Conservation (phyloP, 2,329 filamentous ascomycete species). For the Apiospora hydei region DNA sequence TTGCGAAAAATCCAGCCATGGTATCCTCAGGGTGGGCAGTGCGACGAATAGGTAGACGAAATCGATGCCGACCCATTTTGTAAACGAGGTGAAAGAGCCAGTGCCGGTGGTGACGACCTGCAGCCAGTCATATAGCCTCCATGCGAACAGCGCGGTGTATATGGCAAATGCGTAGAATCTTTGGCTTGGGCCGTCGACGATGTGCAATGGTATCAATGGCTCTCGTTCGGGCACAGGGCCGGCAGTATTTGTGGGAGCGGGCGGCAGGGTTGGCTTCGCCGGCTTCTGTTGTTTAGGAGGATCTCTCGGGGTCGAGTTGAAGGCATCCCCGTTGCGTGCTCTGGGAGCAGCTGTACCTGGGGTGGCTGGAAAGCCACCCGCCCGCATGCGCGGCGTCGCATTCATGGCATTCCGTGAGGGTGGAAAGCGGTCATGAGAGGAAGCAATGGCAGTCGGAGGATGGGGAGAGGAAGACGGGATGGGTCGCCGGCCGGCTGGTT, state of each 20-base stretch:
- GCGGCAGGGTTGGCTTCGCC: constrained; percentile 47
- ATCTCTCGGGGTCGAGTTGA: constrained; percentile 34
- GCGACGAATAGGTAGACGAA: constrained; percentile 81
- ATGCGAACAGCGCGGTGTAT: constrained; percentile 78
- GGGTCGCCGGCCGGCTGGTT: neutral
- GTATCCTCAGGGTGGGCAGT: constrained; percentile 86
- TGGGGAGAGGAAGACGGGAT: neutral
- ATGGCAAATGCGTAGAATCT: constrained; percentile 85
- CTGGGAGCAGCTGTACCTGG: constrained; percentile 60
- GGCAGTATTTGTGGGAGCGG: constrained; percentile 53
- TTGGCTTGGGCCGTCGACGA: constrained; percentile 91
- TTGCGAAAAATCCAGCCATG: constrained; percentile 93
- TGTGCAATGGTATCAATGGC: constrained; percentile 80
- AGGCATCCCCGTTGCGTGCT: constrained; percentile 40
- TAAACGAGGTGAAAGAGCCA: constrained; percentile 86
- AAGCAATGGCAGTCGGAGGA: constrained; percentile 8
- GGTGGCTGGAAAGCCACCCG: constrained; percentile 81
- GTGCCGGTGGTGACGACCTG: constrained; percentile 80
- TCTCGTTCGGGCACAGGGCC: constrained; percentile 40
- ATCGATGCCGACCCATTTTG: constrained; percentile 94
- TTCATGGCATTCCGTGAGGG: constrained; percentile 74
- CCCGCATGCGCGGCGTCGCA: constrained; percentile 81
- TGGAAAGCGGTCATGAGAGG: constrained; percentile 35
- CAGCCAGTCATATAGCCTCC: constrained; percentile 88
- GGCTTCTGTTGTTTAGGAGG: constrained; percentile 26